These are phyloP conservation scores for Epichloe amarillans DNA, from an alignment of 2,329 filamentous ascomycete species.

Conservation along the genomic window DNA sequence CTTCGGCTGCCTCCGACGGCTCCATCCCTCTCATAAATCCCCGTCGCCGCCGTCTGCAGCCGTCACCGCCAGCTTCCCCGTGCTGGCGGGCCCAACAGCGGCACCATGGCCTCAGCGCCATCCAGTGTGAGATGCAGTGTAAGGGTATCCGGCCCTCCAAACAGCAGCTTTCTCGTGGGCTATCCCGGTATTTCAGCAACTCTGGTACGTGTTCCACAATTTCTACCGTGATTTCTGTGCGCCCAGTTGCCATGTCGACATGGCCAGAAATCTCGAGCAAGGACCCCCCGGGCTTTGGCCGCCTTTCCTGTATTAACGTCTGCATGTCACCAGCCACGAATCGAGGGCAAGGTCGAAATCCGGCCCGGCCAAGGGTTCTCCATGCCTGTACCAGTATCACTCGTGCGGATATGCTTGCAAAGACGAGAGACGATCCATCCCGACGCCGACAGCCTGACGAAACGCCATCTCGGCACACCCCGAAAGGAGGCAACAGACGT, in stretches of 20 bases:
- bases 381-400: slow-evolving; percentile 77
- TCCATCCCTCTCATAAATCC: background rate
- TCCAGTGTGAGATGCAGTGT: slow-evolving; percentile 59
- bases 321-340: slow-evolving; percentile 55
- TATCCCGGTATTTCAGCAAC: slow-evolving; percentile 98
- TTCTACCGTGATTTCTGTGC: slow-evolving; percentile 6
- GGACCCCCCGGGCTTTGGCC: too few relatives aligned
- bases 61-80: slow-evolving; percentile 4
- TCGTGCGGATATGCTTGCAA: slow-evolving; percentile 88
- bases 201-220: slow-evolving; percentile 50
- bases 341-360: slow-evolving; percentile 97
- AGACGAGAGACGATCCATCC: slow-evolving; percentile 94
- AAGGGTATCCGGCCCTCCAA: slow-evolving; percentile 92
- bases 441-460: slow-evolving; percentile 83
- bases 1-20: background rate
- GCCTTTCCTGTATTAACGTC: background rate
- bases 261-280: too few relatives aligned
- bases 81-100: slow-evolving; percentile 8
- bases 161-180: slow-evolving; percentile 91
- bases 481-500: slow-evolving; percentile 84
- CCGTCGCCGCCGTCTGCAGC: background rate
- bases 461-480: slow-evolving; percentile 80
- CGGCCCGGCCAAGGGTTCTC: slow-evolving; percentile 74
- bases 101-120: slow-evolving; percentile 21
- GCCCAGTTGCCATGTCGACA: too few relatives aligned